Evolutionary conservation across 83 land plant genomes (phyloP).

Genomic region (Diphasiastrum complanatum): DNA sequence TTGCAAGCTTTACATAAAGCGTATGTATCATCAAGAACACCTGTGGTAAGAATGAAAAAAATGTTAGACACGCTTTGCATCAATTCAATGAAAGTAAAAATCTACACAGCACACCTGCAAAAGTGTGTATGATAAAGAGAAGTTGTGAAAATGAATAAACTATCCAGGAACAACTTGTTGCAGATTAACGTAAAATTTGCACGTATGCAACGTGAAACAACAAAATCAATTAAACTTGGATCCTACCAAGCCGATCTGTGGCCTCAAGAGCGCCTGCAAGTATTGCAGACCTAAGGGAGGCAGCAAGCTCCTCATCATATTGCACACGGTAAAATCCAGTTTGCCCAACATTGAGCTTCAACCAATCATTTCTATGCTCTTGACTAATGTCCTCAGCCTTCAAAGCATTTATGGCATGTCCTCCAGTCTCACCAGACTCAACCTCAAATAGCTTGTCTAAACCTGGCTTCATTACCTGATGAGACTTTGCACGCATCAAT

Average conservation of each 20-base stretch:
- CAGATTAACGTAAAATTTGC: too few relatives aligned
- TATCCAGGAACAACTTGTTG: too few relatives aligned
- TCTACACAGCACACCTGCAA: too few relatives aligned
- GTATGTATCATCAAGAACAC: constrained; percentile 78
- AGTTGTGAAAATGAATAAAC: too few relatives aligned
- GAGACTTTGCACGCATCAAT: constrained; percentile 28
- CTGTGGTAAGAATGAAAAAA: constrained; percentile 30
- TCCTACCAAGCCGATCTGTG: constrained; percentile 79
- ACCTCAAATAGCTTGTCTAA: not conserved
- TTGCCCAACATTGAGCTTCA: constrained; percentile 79
- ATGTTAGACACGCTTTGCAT: not conserved
- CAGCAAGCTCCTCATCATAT: constrained; percentile 65
- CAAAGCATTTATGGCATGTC: too few relatives aligned
- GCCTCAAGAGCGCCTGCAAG: constrained; percentile 41
- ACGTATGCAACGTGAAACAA: too few relatives aligned
- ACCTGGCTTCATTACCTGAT: not conserved
- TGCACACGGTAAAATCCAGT: constrained; percentile 87
- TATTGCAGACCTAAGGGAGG: constrained; percentile 53
- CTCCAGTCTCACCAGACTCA: too few relatives aligned
- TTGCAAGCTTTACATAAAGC: constrained; percentile 75
- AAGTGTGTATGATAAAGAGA: too few relatives aligned
- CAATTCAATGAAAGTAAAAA: too few relatives aligned
- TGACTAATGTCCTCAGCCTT: too few relatives aligned
- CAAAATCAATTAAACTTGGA: not conserved
- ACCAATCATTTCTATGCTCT: constrained; percentile 35